These are phyloP conservation scores for Bacidia rubella DNA, from an alignment of 495 filamentous ascomycete genomes.

Conservation along the genomic window DNA sequence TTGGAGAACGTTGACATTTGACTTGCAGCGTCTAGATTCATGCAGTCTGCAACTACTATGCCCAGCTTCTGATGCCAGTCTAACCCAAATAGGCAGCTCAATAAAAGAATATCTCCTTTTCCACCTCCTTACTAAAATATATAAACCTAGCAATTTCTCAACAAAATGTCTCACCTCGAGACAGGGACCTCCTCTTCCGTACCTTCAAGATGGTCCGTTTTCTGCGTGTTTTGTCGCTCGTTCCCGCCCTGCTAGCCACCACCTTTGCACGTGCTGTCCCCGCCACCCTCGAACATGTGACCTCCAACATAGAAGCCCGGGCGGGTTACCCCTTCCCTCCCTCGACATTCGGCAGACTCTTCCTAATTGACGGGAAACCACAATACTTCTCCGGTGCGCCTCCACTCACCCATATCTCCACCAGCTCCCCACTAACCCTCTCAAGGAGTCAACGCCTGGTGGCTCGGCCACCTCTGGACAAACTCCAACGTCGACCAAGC, in stretches of 20 bases:
- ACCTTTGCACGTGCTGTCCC: not conserved
- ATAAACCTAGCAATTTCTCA: not conserved
- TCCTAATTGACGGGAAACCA: conserved; percentile 14
- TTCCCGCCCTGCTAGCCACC: not conserved
- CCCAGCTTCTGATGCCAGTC: not conserved
- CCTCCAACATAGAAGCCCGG: not conserved
- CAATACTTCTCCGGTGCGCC: conserved; percentile 18
- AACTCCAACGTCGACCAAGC: conserved; percentile 48
- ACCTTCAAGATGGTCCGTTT: not conserved
- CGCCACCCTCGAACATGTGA: not conserved
- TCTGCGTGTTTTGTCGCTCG: not conserved
- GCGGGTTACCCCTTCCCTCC: not conserved
- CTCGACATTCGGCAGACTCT: conserved; percentile 9
- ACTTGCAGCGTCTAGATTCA: not conserved
- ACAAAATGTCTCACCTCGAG: not conserved
- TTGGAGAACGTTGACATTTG: too few relatives aligned
- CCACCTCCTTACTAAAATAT: not conserved
- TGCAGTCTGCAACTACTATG: not conserved
- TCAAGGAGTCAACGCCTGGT: conserved; percentile 57
- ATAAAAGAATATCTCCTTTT: not conserved
- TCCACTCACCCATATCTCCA: not conserved
- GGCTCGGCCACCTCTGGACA: conserved; percentile 54
- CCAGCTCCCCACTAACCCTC: not conserved
- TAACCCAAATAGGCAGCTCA: not conserved
- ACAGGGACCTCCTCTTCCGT: not conserved